Evolutionary conservation across 768 basidiomycete genomes (phyloP), one percentile per base, ranked within the genome.

Genomic region (Vishniacozyma victoriae): DNA sequence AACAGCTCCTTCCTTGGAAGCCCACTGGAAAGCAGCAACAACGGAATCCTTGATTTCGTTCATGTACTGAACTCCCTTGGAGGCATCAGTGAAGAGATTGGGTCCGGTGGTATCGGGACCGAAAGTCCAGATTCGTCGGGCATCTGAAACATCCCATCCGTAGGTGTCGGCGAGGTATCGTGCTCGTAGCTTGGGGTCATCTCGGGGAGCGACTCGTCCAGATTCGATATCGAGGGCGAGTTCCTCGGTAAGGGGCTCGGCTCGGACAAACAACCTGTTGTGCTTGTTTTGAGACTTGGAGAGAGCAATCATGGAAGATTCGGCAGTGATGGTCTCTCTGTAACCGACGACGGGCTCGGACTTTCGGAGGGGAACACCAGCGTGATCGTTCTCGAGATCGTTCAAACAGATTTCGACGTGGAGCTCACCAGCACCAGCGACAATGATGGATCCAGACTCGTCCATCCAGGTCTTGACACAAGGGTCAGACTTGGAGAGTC

Each of bases 221-320:
- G 59, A 62, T 73, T 97, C 95, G 64, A 99, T 96, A 52, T 89
- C 95, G 63, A 81, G 80, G 56, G 90, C 83, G 52, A 97, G 81
- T 72, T 96, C 92, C 70, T 99, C 95, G 20, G 87, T 90, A 48
- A 99, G 72, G 29, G 95, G 95, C 76, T 83, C 57, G 29, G 95
- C 95, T 79, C 91, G 91, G 60, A 84, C 81, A 75, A 84, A 99
- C 50, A 99, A 79, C 77, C 95, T 87, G 74, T 99, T 99, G 83
- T 99, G 95, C 80, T 97, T 99, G 81, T 99, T 97, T 77, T 96
- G 95, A 18, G 95, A 97, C 75, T 99, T 99, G 50, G 95, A 97
- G 31, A 99, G 79, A 23, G 95, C 95, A 60, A 88, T 84, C 62
- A 97, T 97, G 42, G 83, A 82, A 5, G 95, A 97, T 76, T 97